phyloP scores from a whole-genome alignment of 352 stramenopile species.

The Phytophthora cryptogea region DNA sequence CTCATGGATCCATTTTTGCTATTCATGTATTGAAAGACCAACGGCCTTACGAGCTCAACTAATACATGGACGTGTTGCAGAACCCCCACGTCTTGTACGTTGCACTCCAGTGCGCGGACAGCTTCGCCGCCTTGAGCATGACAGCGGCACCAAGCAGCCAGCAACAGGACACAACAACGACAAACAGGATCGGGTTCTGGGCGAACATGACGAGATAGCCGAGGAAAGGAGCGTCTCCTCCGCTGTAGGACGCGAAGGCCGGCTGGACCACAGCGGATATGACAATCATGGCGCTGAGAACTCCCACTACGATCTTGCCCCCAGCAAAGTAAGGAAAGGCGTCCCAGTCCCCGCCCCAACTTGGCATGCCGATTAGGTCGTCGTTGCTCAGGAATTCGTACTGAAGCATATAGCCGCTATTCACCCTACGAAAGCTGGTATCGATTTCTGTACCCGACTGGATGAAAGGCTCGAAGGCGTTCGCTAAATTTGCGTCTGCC shows the following conservation, averaged over 20 bases:
- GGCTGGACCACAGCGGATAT: background rate
- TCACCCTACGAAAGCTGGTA: background rate
- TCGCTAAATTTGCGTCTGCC: too few species aligned
- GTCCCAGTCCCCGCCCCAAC: too few species aligned
- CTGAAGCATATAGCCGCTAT: background rate
- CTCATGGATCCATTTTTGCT: background rate
- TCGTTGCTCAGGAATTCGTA: background rate
- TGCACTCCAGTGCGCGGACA: background rate
- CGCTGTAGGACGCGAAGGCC: background rate
- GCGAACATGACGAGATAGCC: background rate
- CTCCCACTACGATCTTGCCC: constrained; percentile 2
- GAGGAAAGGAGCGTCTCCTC: background rate
- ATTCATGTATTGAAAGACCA: background rate
- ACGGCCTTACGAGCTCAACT: background rate
- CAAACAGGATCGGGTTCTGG: background rate
- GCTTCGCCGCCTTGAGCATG: background rate
- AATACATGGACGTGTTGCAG: background rate
- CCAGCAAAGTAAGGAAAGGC: background rate
- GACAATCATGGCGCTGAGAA: constrained; percentile 1
- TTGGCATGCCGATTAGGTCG: too few species aligned
- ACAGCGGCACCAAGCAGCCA: background rate
- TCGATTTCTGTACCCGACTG: background rate
- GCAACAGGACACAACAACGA: background rate
- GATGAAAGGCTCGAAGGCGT: too few species aligned
- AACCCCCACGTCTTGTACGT: background rate